Evolutionary conservation across 768 basidiomycete species (phyloP), one percentile per base, ranked within the genome.

Genomic region (Naganishia kalamii): DNA sequence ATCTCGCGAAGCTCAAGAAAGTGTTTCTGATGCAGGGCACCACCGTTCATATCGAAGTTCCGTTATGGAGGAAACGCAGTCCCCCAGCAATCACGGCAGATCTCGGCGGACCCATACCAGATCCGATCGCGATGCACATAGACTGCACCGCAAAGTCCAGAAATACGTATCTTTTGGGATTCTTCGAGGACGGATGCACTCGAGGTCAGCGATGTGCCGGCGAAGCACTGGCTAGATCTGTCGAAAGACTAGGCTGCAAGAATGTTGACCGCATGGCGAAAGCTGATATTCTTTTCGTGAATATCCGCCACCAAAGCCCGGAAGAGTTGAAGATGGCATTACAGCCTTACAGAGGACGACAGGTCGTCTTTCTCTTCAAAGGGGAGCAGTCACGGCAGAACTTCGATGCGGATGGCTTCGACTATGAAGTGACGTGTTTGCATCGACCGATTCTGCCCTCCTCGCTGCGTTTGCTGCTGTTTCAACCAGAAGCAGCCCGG

Each of bases 251-350:
- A 2, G 75, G 75, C 1, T 71, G 71, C 33, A 62, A 72, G 25
- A 64, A 71, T 13, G 70, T 72, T 2, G 17, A 50, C 1, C 23
- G 63, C 1, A 17, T 68, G 0, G 23, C 30, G 23, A 62, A 73
- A 32, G 75, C 75, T 4, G 72, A 77, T 27, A 47, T 77, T 19
- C 46, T 77, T 41, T 32, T 77, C 51, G 74, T 74, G 6, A 32
- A 52, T 17, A 17, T 71, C n/a, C 74, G 74, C 33, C 65, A 70
- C 29, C 27, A 60, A 32, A 48, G 40, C 33, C 54, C 57, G 8
- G 48, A 61, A 8, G 67, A 68, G 2, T 29, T 23, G 15, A 54
- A 62, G 8, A 3, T 12, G 29, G 27, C 23, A 7, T 19, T 40
- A 7, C 15, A 43, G 30, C 21, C 32, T 4, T 50, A 10, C 73